Evolutionary conservation across 495 filamentous ascomycete genomes (phyloP).

Genomic region (Stereocaulon alpinum): DNA sequence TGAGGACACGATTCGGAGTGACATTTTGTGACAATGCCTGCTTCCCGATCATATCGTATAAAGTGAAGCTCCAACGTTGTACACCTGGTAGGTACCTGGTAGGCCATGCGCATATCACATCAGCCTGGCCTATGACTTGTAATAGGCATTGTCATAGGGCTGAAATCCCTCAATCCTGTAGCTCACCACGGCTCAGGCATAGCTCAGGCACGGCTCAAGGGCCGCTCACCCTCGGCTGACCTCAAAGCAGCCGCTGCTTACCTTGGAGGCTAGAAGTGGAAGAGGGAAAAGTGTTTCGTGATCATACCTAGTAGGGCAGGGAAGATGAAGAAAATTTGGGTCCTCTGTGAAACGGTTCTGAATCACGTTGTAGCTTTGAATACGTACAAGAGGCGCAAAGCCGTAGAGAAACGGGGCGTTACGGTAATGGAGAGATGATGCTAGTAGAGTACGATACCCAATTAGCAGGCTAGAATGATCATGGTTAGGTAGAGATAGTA

Average conservation of each 20-base stretch:
- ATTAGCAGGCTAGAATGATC: not conserved
- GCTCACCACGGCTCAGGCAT: not conserved
- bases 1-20: conserved; percentile 1
- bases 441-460: not conserved
- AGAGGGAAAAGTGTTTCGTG: not conserved
- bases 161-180: not conserved
- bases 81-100: not conserved
- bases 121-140: not conserved
- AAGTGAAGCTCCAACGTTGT: not conserved
- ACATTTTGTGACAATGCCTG: conserved; percentile 5
- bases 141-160: not conserved
- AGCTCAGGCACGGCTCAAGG: conserved; percentile 7
- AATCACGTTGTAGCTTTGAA: not conserved
- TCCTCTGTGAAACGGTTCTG: too few species aligned
- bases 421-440: too few species aligned
- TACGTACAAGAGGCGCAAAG: not conserved
- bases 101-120: conserved; percentile 1
- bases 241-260: not conserved
- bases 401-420: too few species aligned
- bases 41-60: not conserved
- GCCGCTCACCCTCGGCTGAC: not conserved
- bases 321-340: too few species aligned
- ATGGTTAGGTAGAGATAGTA: conserved; percentile 4
- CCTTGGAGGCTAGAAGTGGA: not conserved
- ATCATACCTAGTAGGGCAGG: too few species aligned